Percentiles rank a stretch among this genome's conserved stretches.
phyloP scores from a whole-genome alignment of 768 basidiomycete genomes.

The Chlorophyllum brunneum region DNA sequence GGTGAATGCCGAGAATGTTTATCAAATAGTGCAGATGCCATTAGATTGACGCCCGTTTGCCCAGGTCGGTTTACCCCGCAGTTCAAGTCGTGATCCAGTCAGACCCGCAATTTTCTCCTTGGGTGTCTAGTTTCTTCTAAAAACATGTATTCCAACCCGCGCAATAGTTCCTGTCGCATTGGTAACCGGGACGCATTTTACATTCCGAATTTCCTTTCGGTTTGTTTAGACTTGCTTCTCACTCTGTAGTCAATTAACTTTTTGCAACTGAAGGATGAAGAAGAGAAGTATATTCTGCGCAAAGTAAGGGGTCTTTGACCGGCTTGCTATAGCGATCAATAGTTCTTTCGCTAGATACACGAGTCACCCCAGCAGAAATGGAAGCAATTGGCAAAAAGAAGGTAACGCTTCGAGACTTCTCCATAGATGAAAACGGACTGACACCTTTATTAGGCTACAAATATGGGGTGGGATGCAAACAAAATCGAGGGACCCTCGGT shows the following conservation, averaged over 20 bases:
- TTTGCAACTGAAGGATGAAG: conserved; percentile 39
- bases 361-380: conserved; percentile 80
- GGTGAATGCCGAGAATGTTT: too few species aligned
- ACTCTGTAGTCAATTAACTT: background rate
- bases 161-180: conserved; percentile 22
- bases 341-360: conserved; percentile 47
- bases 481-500: background rate
- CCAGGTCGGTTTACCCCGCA: too few species aligned
- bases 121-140: background rate
- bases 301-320: conserved; percentile 49
- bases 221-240: conserved; percentile 18
- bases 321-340: conserved; percentile 13
- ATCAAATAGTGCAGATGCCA: too few species aligned
- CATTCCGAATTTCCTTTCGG: conserved; percentile 72
- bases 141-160: background rate
- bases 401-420: conserved; percentile 33
- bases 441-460: conserved; percentile 49
- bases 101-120: too few species aligned
- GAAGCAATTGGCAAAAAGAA: conserved; percentile 70
- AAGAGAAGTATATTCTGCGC: conserved; percentile 73
- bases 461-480: conserved; percentile 61
- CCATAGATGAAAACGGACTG: background rate
- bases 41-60: too few species aligned
- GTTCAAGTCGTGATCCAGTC: too few species aligned
- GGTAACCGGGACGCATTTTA: conserved; percentile 52